Base-by-base conservation (phyloP, 371 early-diverging fungal species). In the Nematocida homosporus region DNA sequence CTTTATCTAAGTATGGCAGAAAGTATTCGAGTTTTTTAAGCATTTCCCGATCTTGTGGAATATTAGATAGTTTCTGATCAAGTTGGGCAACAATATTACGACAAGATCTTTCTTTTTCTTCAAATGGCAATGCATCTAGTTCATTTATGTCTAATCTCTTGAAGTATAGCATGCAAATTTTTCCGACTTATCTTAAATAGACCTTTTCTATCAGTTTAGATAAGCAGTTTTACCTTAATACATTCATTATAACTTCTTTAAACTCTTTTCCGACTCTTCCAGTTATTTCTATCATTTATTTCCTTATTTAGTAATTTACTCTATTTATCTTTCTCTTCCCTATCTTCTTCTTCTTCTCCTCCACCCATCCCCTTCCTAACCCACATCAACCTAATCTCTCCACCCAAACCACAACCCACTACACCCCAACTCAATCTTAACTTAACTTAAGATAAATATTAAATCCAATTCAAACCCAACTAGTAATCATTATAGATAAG, bases 91-190 rank as follows among this genome's bases (percentile, higher is more conserved):
- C 25, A 3, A 72, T 59, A 38, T 48, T 59, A 16, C 55, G 44
- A 2, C 53, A 8, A 10, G 38, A 42, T 10, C 63, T 55, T 38
- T 51, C 23, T 32, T 57, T 59, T 32, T 72, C 75, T n/a, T 48
- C 16, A 35, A 23, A 16, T 16, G 23, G 13, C 34, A 72, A 18
- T 16, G 23, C 44, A 10, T 23, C 18, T 35, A 72, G 41, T 50
- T 72, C 60, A n/a, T 77, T n/a, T 2, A 60, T 29, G 8, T 48
- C 27, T 48, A 72, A 32, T 47, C 37, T 59, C 47, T 47, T 59
- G 32, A 72, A 63, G 44, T 72, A 72, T 50, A 61, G 63, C 75
- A 72, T 72, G 20, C 3, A 65, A 60, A 59, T 20, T 64, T 72
- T 44, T 42, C 44, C 52, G 16, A 8, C 35, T 8, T 35, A 25